Evolutionary conservation across 1,284 basidiomycete genomes (phyloP), one percentile per base, ranked within the genome.

Genomic region (Jaminaea rosea): DNA sequence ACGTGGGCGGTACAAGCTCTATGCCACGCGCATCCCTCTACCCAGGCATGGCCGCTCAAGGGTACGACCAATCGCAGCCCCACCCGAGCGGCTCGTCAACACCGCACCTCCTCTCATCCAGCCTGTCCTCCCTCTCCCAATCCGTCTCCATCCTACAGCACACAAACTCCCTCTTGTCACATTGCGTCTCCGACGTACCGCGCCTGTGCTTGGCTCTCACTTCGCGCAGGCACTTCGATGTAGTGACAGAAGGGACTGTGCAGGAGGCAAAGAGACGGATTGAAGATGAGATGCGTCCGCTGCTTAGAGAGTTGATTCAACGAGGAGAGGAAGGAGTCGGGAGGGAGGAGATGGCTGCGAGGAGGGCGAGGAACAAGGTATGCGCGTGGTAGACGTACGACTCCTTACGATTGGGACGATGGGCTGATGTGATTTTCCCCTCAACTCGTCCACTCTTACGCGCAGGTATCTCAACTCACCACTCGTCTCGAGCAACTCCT

Each of bases 361-460:
- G 23, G 13, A n/a, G 39, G 19, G 39, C 39, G 2, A 42, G 39
- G 39, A 42, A 42, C 39, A 42, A 42, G 39, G 39, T 42, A 23
- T 21, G 39, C 15, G 6, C 6, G 11, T 42, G 6, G 4, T 4
- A 21, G 39, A 42, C 3, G 39, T 6, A 7, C 21, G 21, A 7
- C 7, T 23, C 11, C 8, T 7, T 7, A 7, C 21, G 11, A 17
- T 7, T 17, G 36, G 21, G 21, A 8, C 21, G 7, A 17, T 9
- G 37, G 13, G 13, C 21, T 9, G 10, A 17, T 7, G 15, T 23
- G 10, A 39, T 8, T 42, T 2, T 24, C 19, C 6, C 4, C 39
- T 13, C 17, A 21, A 24, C 13, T 42, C 19, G 8, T 8, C 39
- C 39, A 21, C 4, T 21, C 39, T 42, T 11, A 23, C 19, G 21